Evolutionary conservation across 164 flowering plant genomes (phyloP), one percentile per base, ranked within the genome.

Genomic region (Saururus chinensis): DNA sequence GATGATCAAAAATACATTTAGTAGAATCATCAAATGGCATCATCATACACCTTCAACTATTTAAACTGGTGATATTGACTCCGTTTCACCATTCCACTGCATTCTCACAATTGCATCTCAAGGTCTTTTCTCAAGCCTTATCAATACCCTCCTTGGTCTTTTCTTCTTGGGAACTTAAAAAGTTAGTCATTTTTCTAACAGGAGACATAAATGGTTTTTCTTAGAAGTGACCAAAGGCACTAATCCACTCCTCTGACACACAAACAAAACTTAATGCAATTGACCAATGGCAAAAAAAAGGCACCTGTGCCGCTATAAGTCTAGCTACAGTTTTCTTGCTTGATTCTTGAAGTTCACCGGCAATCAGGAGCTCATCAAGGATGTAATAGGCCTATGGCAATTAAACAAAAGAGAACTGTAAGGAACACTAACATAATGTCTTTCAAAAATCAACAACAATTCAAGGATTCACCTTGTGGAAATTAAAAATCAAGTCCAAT

Each of bases 261-360:
- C 16, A 0, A n/a, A 23, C 12, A 24, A 21, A 0, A 55, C 14
- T n/a, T 14, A 55, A 0, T 7, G 54, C 6, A 51, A 12, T 51
- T 16, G 54, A 54, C 25, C 57, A 54, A 22, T 2, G 4, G 20
- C 4, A 7, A 30, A 57, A 24, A 5, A 51, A 57, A 21, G 22
- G 41, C 68, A 91, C 96, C 88, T 92, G 98, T 41, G 90, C 87
- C 63, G 92, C 87, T 54, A 89, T 84, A 62, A 88, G 72, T 51
- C 98, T 78, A 40, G 89, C 87, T 64, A 89, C 86, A 21, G 89
- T 87, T 73, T 83, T 92, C 90, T 92, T 92, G 85, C 96, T 92
- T 1, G 98, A 79, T 64, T 88, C 98, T 75, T 92, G 98, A 60
- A 92, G 95, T 71, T 92, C 98, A 12, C 98, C 95, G 48, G 95